Evolutionary conservation across 2,329 filamentous ascomycete species (phyloP), one percentile per base, ranked within the genome.

Genomic region (Pseudomassariella vexata): DNA sequence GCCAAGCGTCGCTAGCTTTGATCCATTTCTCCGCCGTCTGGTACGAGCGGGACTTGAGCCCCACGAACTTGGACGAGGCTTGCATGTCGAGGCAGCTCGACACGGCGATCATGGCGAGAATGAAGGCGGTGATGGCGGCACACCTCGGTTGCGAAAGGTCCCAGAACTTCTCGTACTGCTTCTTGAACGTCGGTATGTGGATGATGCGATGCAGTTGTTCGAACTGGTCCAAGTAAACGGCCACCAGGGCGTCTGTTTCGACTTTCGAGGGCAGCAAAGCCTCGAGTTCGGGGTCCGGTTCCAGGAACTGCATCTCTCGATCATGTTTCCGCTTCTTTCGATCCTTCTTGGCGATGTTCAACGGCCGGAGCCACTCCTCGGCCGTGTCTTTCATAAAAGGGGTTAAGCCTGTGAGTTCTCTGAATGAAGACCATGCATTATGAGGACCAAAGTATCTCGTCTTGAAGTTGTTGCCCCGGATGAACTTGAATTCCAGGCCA

Each of bases 341-440:
- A 44, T 78, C 72, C 54, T 78, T 76, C 41, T 62, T 52, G 21
- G 73, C 68, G 17, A 75, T 62, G 22, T 73, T 71, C 26, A 77
- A 65, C 6, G 74, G 73, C 31, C 68, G 65, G 34, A 79, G 62
- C 71, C 73, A 77, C 48, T 77, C 71, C 32, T 76, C 70, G 8
- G 73, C 72, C 1, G 73, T 77, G 55, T 78, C 73, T 41, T 68
- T 70, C 74, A 79, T 78, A 37, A 78, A 78, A 10, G 71, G 68
- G 27, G 65, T 71, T 27, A 79, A 60, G 3, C 74, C 73, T 3
- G 69, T 44, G 40, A 67, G 59, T 37, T 76, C 72, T 30, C 69
- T 66, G 46, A 78, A 73, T 9, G 74, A 73, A 55, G 76, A 70
- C 55, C 68, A 76, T 26, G 72, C 70, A 42, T 76, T 78, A 50